Conservation (phyloP, 1,284 basidiomycete species). For the Puccinia coronata region DNA sequence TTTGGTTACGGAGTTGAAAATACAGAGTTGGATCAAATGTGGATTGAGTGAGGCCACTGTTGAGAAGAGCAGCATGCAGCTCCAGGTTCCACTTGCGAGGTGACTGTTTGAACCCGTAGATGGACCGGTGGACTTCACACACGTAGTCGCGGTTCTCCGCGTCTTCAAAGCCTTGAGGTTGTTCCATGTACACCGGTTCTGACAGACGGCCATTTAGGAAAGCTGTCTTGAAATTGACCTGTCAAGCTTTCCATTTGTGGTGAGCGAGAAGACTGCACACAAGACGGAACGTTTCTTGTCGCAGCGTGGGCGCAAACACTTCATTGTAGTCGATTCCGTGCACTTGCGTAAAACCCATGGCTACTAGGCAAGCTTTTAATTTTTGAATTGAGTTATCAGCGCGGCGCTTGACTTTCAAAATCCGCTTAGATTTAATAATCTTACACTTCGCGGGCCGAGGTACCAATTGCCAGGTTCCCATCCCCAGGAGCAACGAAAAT, state of each 20-base stretch:
- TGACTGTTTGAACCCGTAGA: constrained; percentile 48
- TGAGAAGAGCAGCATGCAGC: constrained; percentile 2
- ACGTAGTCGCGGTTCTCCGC: constrained; percentile 2
- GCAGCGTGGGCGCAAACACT: not conserved
- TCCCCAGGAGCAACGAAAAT: too few relatives aligned
- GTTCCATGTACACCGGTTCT: not conserved
- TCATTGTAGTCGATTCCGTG: not conserved
- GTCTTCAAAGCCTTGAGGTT: constrained; percentile 6
- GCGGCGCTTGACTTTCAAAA: not conserved
- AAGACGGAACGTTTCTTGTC: not conserved
- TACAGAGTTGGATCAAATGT: constrained; percentile 36
- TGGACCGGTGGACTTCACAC: constrained; percentile 21
- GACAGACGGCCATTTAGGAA: constrained; percentile 6
- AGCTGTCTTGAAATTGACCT: constrained; percentile 14
- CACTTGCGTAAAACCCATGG: constrained; percentile 23
- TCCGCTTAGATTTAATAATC: not conserved
- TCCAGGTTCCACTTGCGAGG: constrained; percentile 29
- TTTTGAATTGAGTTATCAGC: not conserved
- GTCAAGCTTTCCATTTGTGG: not conserved
- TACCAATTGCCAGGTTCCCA: not conserved
- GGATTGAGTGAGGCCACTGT: not conserved
- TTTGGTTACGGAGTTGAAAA: not conserved
- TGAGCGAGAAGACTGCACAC: not conserved
- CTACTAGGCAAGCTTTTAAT: not conserved
- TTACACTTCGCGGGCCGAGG: not conserved